Conservation (phyloP, 805 yeast species). For the Candida andamanensis region DNA sequence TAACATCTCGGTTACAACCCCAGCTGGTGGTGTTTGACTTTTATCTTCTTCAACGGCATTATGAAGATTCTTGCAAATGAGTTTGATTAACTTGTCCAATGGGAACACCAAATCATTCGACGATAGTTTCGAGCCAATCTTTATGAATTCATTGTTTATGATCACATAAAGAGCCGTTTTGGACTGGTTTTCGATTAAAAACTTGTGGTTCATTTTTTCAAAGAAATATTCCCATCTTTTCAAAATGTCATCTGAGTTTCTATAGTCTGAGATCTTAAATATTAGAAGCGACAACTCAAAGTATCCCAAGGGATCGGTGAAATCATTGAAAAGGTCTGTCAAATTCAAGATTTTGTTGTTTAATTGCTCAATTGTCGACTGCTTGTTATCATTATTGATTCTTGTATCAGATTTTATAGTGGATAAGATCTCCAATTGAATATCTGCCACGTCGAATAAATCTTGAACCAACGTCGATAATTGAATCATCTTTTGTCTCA, state of each 20-base stretch:
- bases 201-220: constrained; percentile 42
- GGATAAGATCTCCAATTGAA: constrained; percentile 64
- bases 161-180: constrained; percentile 36
- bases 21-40: constrained; percentile 40
- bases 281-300: constrained; percentile 74
- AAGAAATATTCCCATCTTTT: constrained; percentile 76
- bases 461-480: constrained; percentile 69
- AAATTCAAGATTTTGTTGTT: constrained; percentile 64
- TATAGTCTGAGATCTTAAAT: constrained; percentile 78
- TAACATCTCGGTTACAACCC: constrained; percentile 58
- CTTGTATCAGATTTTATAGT: constrained; percentile 50
- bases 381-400: constrained; percentile 44
- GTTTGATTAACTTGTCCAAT: constrained; percentile 60
- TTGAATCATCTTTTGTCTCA: constrained; percentile 71
- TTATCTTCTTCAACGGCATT: constrained; percentile 30
- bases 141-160: constrained; percentile 35
- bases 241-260: constrained; percentile 76
- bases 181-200: constrained; percentile 11
- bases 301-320: constrained; percentile 83
- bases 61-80: constrained; percentile 52
- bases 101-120: constrained; percentile 80
- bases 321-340: constrained; percentile 78
- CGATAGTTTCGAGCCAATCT: constrained; percentile 59
- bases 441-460: constrained; percentile 76
- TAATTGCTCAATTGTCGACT: constrained; percentile 48